Evolutionary conservation across 2,329 filamentous ascomycete genomes (phyloP), one percentile per base, ranked within the genome.

Genomic region (Sporothrix dimorphospora): DNA sequence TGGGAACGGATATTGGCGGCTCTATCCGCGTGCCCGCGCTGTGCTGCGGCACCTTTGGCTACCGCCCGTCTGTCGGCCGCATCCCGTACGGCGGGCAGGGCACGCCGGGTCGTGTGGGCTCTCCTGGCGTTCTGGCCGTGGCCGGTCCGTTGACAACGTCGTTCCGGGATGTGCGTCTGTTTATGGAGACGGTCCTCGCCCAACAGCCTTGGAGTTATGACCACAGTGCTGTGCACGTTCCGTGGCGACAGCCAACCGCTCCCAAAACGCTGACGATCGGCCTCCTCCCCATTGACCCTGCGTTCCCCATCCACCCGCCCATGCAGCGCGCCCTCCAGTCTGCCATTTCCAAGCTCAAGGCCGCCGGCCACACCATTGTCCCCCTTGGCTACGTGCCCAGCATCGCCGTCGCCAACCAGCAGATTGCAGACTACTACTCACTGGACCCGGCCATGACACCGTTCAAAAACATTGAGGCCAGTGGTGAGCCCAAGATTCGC

Each of bases 131-230:
- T 4, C 38, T 66, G n/a, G 45, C 65, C 11, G 49, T 61, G 4
- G 55, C 45, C 14, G 72, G 72, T 1, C 72, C 72, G 11, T 40
- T 73, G 19, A 30, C 66, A 7, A 65, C 86, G 0, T 88, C 86
- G 1, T 79, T 87, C 1, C 82, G 83, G 1, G 86, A 85, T 0
- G 76, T 92, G 11, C 84, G 84, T 47, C 79, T 92, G 1, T 55
- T 51, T 12, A 70, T 71, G 1, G 83, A 88, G 1, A 85, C 88
- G 75, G 81, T 85, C 0, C 77, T 92, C 1, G 80, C 93, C 1
- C 82, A 81, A 11, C 84, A 84, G 30, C 76, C 87, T 38, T 69
- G 67, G 67, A 45, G 47, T 9, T 69, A 57, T 38, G 67, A 69
- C 14, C 38, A 57, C 14, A 34, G 12, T 14, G 49, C 38, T 1